phyloP scores from a whole-genome alignment of 345 rosid species.

The Stellera chamaejasme region DNA sequence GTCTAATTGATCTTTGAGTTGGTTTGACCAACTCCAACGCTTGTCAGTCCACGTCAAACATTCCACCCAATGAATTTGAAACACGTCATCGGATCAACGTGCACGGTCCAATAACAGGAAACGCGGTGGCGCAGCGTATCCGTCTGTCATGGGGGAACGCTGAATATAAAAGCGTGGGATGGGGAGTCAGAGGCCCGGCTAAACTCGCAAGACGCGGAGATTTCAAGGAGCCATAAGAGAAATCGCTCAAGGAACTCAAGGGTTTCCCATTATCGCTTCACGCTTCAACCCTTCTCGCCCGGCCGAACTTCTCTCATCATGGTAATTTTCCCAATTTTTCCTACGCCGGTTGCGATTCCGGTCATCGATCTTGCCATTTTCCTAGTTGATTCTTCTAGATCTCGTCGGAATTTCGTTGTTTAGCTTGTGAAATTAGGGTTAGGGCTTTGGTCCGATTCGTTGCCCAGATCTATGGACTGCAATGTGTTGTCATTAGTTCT shows the following conservation, averaged over 20 bases:
- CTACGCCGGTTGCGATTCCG: background rate
- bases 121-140: constrained; percentile 20
- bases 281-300: constrained; percentile 17
- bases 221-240: too few relatives aligned
- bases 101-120: constrained; percentile 10
- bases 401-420: too few relatives aligned
- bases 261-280: constrained; percentile 7
- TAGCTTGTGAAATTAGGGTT: too few relatives aligned
- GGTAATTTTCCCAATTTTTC: constrained; percentile 14
- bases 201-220: background rate
- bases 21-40: background rate
- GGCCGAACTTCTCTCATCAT: constrained; percentile 21
- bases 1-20: background rate
- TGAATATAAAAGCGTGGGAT: constrained; percentile 3
- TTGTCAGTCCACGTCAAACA: background rate
- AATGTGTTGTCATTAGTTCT: too few relatives aligned
- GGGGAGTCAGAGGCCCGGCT: background rate
- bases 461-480: too few relatives aligned
- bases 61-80: background rate
- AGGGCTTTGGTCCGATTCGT: too few relatives aligned
- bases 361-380: too few relatives aligned
- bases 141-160: too few relatives aligned
- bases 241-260: constrained; percentile 8
- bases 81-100: constrained; percentile 3
- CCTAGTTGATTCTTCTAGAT: too few relatives aligned